These are phyloP conservation scores for Hyphopichia pseudoburtonii DNA, from an alignment of 1,139 yeast species.

Conservation along the genomic window DNA sequence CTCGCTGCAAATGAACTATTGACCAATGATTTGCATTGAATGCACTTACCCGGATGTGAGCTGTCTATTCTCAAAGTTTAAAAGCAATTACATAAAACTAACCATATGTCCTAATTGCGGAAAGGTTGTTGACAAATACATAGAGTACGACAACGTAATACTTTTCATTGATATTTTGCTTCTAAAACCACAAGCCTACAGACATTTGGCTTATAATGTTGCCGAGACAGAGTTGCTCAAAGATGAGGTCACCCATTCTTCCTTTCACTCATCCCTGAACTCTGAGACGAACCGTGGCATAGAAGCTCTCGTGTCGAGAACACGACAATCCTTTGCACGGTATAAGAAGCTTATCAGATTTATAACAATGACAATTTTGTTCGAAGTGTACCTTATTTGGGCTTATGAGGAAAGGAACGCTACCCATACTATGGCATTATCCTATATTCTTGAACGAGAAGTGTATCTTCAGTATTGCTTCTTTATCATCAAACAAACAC, in stretches of 20 bases:
- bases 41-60: constrained; percentile 64
- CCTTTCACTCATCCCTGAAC: not conserved
- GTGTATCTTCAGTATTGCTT: constrained; percentile 62
- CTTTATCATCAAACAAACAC: constrained; percentile 61
- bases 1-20: too few species aligned
- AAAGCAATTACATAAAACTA: constrained; percentile 76
- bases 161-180: constrained; percentile 80
- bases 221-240: constrained; percentile 36
- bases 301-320: too few species aligned
- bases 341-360: constrained; percentile 45
- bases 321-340: constrained; percentile 5
- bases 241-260: constrained; percentile 7
- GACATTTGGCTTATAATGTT: constrained; percentile 81
- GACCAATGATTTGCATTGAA: constrained; percentile 94
- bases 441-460: constrained; percentile 40
- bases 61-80: constrained; percentile 68
- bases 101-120: constrained; percentile 77
- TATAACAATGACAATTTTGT: constrained; percentile 65
- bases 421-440: constrained; percentile 23
- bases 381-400: constrained; percentile 91
- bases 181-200: constrained; percentile 83
- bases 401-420: constrained; percentile 75
- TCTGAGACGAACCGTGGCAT: too few species aligned
- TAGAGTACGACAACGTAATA: constrained; percentile 84
- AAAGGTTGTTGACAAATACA: constrained; percentile 81